These are phyloP conservation scores for Candida buenavistaensis DNA, from an alignment of 1,139 yeast species.

Conservation along the genomic window DNA sequence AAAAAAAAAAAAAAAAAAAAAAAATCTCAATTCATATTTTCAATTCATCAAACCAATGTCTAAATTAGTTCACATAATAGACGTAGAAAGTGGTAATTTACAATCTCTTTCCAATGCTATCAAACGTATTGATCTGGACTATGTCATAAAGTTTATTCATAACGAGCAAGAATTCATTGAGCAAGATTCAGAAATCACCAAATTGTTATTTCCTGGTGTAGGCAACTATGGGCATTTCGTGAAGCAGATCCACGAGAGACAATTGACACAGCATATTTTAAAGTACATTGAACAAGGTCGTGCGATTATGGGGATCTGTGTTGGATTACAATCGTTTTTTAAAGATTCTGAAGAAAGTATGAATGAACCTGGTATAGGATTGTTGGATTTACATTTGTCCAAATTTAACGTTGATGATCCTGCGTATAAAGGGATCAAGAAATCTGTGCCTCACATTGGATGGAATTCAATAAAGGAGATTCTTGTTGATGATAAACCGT, in stretches of 20 bases:
- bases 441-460: slow-evolving; percentile 94
- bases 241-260: slow-evolving; percentile 58
- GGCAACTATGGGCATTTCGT: slow-evolving; percentile 96
- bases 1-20: not conserved
- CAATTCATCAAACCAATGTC: slow-evolving; percentile 18
- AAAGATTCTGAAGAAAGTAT: slow-evolving; percentile 74
- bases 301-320: slow-evolving; percentile 95
- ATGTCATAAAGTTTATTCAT: slow-evolving; percentile 53
- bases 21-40: not conserved
- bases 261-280: slow-evolving; percentile 64
- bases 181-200: slow-evolving; percentile 48
- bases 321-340: slow-evolving; percentile 86
- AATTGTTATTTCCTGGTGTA: slow-evolving; percentile 84
- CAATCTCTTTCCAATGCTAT: slow-evolving; percentile 89
- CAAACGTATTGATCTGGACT: slow-evolving; percentile 61
- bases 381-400: slow-evolving; percentile 51
- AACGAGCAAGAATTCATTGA: slow-evolving; percentile 34
- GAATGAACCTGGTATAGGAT: slow-evolving; percentile 51
- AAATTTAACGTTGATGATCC: slow-evolving; percentile 57
- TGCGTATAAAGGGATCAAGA: slow-evolving; percentile 29
- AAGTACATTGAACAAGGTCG: slow-evolving; percentile 70
- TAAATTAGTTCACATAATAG: slow-evolving; percentile 68
- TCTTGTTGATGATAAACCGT: slow-evolving; percentile 16
- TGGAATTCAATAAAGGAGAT: slow-evolving; percentile 62
- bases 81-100: slow-evolving; percentile 93